Evolutionary conservation across 768 basidiomycete species (phyloP).

Genomic region (Pilatotrama ljubarskyi): DNA sequence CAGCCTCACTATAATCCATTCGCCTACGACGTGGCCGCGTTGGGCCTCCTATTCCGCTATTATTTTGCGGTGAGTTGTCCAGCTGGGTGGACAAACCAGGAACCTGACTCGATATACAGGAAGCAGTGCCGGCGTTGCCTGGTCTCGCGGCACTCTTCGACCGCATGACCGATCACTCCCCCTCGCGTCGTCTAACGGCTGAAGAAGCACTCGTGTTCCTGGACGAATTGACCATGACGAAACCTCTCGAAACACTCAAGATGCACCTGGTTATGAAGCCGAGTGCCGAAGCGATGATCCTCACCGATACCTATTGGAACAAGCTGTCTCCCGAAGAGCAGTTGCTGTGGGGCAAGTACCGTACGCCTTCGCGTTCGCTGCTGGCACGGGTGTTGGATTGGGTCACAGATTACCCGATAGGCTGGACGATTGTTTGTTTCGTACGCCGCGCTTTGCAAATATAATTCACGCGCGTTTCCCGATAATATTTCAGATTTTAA

Average conservation of each 20-base stretch:
- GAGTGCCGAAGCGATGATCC: neutral
- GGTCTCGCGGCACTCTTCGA: neutral
- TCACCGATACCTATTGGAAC: neutral
- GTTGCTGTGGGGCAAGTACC: neutral
- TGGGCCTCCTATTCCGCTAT: neutral
- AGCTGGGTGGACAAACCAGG: no score
- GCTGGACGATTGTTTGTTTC: neutral
- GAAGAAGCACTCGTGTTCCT: neutral
- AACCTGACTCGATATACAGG: neutral
- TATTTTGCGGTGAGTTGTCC: neutral
- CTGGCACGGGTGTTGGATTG: neutral
- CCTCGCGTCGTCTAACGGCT: neutral
- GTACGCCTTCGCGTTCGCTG: neutral
- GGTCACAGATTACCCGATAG: neutral
- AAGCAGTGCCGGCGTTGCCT: neutral
- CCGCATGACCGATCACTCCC: neutral
- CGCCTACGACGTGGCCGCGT: slow-evolving; percentile 1
- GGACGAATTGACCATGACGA: neutral
- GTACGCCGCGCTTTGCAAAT: neutral
- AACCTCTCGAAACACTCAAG: neutral
- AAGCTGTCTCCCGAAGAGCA: neutral
- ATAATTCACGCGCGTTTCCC: no score
- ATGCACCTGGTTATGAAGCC: neutral
- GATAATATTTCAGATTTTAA: no score
- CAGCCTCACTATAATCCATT: slow-evolving; percentile 4